Percentiles rank a stretch among this genome's conserved stretches.
Evolutionary conservation across 352 stramenopile genomes (phyloP).

Genomic region (Phytophthora tubulina): DNA sequence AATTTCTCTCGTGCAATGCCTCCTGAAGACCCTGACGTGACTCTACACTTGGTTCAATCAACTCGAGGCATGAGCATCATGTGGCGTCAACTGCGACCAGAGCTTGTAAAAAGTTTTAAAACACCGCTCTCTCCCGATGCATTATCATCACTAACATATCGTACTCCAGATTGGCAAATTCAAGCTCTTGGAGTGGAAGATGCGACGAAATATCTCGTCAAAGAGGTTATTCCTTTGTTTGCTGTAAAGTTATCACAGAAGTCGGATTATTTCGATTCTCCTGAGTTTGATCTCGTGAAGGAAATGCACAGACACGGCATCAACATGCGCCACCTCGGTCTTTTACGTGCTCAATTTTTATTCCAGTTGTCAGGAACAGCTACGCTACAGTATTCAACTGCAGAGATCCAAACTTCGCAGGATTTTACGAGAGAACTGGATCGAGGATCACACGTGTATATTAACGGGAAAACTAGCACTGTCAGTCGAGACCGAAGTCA

Average conservation of each 20-base stretch:
- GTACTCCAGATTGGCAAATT: conserved; percentile 87
- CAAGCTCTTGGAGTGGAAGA: conserved; percentile 75
- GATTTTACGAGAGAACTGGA: conserved; percentile 89
- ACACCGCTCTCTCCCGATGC: conserved; percentile 85
- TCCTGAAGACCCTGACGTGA: conserved; percentile 86
- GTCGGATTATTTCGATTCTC: conserved; percentile 57
- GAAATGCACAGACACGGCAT: conserved; percentile 93
- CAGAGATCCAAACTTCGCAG: conserved; percentile 77
- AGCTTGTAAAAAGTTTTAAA: conserved; percentile 70
- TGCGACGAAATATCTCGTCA: conserved; percentile 78
- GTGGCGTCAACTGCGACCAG: conserved; percentile 92
- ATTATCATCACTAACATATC: conserved; percentile 86
- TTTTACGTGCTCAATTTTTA: conserved; percentile 84
- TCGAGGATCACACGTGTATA: conserved; percentile 67
- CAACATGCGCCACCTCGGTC: conserved; percentile 90
- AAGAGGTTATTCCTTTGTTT: conserved; percentile 82
- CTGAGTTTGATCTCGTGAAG: conserved; percentile 64
- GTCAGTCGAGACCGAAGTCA: conserved; percentile 59
- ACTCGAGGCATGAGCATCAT: conserved; percentile 91
- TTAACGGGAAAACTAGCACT: conserved; percentile 65
- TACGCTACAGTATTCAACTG: conserved; percentile 84
- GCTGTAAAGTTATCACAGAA: conserved; percentile 82
- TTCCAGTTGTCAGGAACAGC: conserved; percentile 79
- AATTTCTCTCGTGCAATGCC: conserved; percentile 91
- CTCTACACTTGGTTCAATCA: conserved; percentile 75